Base-by-base conservation (phyloP, 257 asterid species). In the Knoxia roxburghii region DNA sequence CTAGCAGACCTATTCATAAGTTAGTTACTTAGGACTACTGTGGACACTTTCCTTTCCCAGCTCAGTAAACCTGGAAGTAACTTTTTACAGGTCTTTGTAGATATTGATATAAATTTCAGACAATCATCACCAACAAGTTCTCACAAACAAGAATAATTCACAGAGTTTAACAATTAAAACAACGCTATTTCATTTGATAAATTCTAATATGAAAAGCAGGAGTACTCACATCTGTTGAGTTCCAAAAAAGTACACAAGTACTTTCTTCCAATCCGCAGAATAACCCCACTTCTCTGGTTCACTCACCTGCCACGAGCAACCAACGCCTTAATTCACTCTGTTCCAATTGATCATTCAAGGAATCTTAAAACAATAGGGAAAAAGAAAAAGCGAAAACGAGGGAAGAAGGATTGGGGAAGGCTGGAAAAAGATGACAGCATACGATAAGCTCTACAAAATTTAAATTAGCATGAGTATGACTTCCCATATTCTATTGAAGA, bases 251-350 rank as follows among this genome's bases (percentile, higher is more conserved):
- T 70, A 77, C 56, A 92, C 98, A 4, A 89, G 80, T 65, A 92
- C 83, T 84, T 92, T 92, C 88, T 83, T 92, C 84, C 70, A 65
- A 74, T 87, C 98, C 73, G 78, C 73, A 14, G 89, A 65, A 76
- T 86, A 86, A 55, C 95, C 93, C 95, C 95, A 92, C 77, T 86
- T 84, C 78, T 81, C 87, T 48, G 98, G 91, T 73, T 87, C 95
- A 55, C 91, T 89, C 69, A 92, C 96, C 98, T 92, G 90, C 65
- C 77, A 83, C 43, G 65, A 71, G 65, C 61, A 75, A 65, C 27
- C 55, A 72, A 69, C 1, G 51, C 18, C 26, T 43, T 56, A 73
- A 50, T 29, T 43, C 45, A 45, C 56, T n/a, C 67, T 57, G 46
- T 41, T 52, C 61, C 27, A 71, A 32, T 11, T 3, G 41, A 37